phyloP scores from a whole-genome alignment of 495 filamentous ascomycete species.

The Hypoxylon perforatum region DNA sequence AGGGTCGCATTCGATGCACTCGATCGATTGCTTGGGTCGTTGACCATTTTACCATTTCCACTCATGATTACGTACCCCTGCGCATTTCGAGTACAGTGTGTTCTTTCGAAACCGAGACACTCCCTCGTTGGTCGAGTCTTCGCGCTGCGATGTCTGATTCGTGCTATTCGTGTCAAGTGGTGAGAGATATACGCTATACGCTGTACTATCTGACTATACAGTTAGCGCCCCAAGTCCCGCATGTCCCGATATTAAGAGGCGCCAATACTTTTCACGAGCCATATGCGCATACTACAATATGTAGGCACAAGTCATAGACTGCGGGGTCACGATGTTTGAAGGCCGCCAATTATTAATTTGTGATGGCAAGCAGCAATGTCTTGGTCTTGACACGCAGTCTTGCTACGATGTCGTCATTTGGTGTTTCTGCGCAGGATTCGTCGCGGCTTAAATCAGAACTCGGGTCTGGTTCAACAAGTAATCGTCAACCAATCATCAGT shows the following conservation, averaged over 20 bases:
- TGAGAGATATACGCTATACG: not conserved
- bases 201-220: too few species aligned
- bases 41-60: conserved; percentile 25
- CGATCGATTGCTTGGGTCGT: conserved; percentile 40
- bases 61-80: conserved; percentile 33
- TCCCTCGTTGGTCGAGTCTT: conserved; percentile 1
- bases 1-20: conserved; percentile 26
- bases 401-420: not conserved
- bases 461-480: conserved; percentile 2
- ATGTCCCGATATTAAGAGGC: too few species aligned
- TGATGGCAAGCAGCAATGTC: not conserved
- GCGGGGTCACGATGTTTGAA: not conserved
- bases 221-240: too few species aligned
- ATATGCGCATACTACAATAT: too few species aligned
- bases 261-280: not conserved
- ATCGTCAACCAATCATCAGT: conserved; percentile 18
- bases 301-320: not conserved
- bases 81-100: not conserved
- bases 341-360: not conserved
- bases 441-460: not conserved
- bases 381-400: not conserved
- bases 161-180: not conserved
- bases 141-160: not conserved
- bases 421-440: not conserved
- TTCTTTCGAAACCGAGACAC: not conserved